These are phyloP conservation scores for Tricholoma saponaceum DNA, from an alignment of 768 basidiomycete genomes.

Conservation along the genomic window DNA sequence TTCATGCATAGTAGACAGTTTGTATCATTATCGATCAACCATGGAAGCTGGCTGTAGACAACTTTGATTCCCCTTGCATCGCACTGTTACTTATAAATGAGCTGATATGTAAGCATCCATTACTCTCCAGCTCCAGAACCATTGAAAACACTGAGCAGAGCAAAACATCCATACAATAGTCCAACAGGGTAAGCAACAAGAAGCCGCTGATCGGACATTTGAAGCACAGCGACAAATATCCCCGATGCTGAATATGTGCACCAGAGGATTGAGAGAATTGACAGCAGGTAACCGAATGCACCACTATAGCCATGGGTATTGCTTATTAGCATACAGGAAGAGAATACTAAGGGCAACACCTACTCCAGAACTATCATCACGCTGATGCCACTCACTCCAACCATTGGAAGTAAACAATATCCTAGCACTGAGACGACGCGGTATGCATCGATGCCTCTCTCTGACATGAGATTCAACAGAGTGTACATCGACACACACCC, in stretches of 20 bases:
- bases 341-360: conserved; percentile 27
- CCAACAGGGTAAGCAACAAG: conserved; percentile 97
- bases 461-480: conserved; percentile 96
- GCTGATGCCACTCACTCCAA: conserved; percentile 86
- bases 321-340: conserved; percentile 5
- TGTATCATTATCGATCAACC: not conserved
- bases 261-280: conserved; percentile 84
- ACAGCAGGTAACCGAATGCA: conserved; percentile 80
- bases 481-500: conserved; percentile 91
- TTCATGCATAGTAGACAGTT: not conserved
- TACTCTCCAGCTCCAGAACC: conserved; percentile 26
- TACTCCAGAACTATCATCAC: conserved; percentile 87
- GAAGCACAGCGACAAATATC: conserved; percentile 92
- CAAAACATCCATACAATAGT: conserved; percentile 91
- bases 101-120: conserved; percentile 3
- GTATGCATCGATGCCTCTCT: conserved; percentile 92
- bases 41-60: not conserved
- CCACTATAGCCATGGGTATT: conserved; percentile 44
- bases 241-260: conserved; percentile 95
- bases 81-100: not conserved
- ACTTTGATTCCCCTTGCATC: not conserved
- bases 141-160: conserved; percentile 87
- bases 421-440: conserved; percentile 93
- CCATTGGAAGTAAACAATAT: conserved; percentile 96
- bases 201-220: conserved; percentile 93